Evolutionary conservation across 441 rosid genomes (phyloP), one percentile per base, ranked within the genome.

Genomic region (Monsonia emarginata): DNA sequence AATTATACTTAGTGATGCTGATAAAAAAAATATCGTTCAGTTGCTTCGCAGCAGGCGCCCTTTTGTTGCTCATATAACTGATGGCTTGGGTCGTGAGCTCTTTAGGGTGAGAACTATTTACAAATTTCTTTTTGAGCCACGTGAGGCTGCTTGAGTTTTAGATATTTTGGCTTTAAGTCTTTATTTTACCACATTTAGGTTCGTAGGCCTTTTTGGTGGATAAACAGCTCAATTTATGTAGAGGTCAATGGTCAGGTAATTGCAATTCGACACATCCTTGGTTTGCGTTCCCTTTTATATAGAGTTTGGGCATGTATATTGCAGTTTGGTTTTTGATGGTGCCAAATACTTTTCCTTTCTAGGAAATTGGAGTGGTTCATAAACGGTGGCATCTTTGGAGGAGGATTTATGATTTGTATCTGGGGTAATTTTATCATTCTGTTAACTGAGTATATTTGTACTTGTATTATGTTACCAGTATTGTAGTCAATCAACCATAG

Each of bases 311-410:
- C 6, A 18, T 60, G 65, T 60, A 18, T 46, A n/a, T 2, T 77
- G 31, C 62, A 21, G 24, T 63, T 14, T 27, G 19, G 72, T 24
- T 57, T 54, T 56, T 66, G 32, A 62, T 31, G 40, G 28, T 64
- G 28, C 36, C 26, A 44, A 54, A 46, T 56, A 36, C 67, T 7
- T 67, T 31, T 52, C 66, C 27, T 64, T 65, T 70, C 24, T 70
- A 93, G 96, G 98, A 88, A 82, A 72, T 93, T 62, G 96, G 98
- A 26, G 97, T 93, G 74, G 98, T 90, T 73, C 98, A 93, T 64
- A 81, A 87, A 75, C 76, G 96, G 67, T 93, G 98, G 98, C 98
- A 93, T 83, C 86, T 90, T 32, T 93, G 98, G 98, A 88, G 83
- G 79, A 87, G 98, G 78, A 78, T 93, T 28, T 93, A 93, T 81